Evolutionary conservation across 2,329 filamentous ascomycete species (phyloP).

Genomic region (Calonectria hawksworthii): DNA sequence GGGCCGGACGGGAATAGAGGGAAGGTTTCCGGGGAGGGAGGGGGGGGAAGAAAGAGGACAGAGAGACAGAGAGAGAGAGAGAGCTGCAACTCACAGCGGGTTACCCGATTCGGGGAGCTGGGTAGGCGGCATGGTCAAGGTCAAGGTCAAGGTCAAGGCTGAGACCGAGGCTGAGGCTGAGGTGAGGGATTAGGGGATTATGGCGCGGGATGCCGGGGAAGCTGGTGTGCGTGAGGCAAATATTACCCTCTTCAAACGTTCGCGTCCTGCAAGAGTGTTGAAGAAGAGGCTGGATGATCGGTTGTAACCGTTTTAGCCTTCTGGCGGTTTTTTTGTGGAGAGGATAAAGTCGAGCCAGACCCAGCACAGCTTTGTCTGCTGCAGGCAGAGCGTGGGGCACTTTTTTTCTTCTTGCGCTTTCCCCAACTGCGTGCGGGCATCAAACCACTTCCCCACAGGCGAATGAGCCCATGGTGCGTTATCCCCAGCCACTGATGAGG

Average conservation of each 20-base stretch:
- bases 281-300: conserved; percentile 2
- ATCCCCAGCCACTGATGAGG: conserved; percentile 17
- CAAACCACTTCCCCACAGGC: not conserved
- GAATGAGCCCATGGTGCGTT: conserved; percentile 14
- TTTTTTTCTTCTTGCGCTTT: not conserved
- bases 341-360: conserved; percentile 7
- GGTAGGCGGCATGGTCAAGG: conserved; percentile 58
- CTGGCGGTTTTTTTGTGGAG: conserved; percentile 2
- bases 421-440: not conserved
- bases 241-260: not conserved
- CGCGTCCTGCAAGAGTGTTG: not conserved
- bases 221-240: not conserved
- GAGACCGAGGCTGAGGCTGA: not conserved
- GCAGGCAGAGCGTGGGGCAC: conserved; percentile 19
- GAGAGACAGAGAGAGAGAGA: not conserved
- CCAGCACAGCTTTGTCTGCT: not conserved
- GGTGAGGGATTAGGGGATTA: conserved; percentile 10
- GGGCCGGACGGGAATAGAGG: conserved; percentile 7
- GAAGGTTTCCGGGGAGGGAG: conserved; percentile 1
- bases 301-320: not conserved
- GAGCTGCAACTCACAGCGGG: conserved; percentile 58
- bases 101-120: conserved; percentile 62
- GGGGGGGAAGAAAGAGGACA: not conserved
- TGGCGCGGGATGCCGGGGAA: not conserved
- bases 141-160: not conserved